Evolutionary conservation across 441 rosid species (phyloP), one percentile per base, ranked within the genome.

Genomic region (Omphalea diandra): DNA sequence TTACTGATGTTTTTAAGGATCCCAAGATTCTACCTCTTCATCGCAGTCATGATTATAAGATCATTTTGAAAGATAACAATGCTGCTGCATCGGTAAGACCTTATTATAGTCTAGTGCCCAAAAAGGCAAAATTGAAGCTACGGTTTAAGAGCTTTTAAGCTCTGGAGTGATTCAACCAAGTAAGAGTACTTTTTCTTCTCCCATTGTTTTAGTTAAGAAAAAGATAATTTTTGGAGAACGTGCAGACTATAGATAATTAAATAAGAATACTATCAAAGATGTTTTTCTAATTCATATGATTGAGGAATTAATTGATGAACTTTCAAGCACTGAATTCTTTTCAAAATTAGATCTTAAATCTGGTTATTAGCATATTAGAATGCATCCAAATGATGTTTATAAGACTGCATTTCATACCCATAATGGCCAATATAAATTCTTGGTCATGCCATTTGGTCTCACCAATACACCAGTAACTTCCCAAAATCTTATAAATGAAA

Each of bases 361-460:
- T 1, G 29, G 63, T 0, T 68, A 68, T 4, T 50, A 55, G 12
- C 31, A 68, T 5, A 55, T 68, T 1, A n/a, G 53, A 2, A 38
- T 40, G 38, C 0, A 7, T 1, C 0, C 17, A 0, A 0, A 0
- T 0, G 63, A 68, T 2, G 7, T 56, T 0, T 7, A 5, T 0
- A 68, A 55, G 4, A 68, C 11, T 8, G 2, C 40, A 0, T 68
- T 68, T 7, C 2, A 15, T 0, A 18, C 59, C 1, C 46, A 66
- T 49, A 18, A 50, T 10, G 33, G 43, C 12, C 22, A 66, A 5
- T 66, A 49, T 20, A 31, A 66, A 6, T 49, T 66, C 22, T 11
- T 10, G 5, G 59, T 20, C 1, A 66, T 66, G 57, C 22, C 59
- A 0, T 66, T 50, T 11, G 22, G 59, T 3, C 58, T 66, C 0